Conservation (phyloP, 352 stramenopile species). For the Albugo laibachii region DNA sequence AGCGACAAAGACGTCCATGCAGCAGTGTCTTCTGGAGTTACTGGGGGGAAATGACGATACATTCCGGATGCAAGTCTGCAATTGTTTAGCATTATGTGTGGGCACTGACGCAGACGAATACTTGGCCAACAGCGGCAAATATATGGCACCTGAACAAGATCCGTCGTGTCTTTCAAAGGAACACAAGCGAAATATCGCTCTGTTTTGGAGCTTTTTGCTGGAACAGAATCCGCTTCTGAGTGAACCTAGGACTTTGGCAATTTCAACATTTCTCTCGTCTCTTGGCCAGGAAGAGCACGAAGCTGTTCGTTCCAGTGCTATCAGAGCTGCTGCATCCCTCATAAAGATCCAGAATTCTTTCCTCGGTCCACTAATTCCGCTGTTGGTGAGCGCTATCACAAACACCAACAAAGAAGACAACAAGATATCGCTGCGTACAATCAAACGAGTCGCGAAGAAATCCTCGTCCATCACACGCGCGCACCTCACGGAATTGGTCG, state of each 20-base stretch:
- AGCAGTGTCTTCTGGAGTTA: constrained; percentile 43
- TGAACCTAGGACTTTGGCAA: constrained; percentile 11
- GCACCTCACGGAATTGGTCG: constrained; percentile 41
- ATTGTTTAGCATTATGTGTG: constrained; percentile 42
- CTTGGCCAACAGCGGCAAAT: constrained; percentile 17
- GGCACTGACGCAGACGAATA: constrained; percentile 19
- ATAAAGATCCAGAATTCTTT: constrained; percentile 25
- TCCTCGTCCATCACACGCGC: constrained; percentile 28
- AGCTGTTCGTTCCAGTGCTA: constrained; percentile 25
- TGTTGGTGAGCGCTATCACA: constrained; percentile 35
- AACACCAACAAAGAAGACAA: constrained; percentile 69
- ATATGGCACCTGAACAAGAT: constrained; percentile 12
- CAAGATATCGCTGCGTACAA: constrained; percentile 44
- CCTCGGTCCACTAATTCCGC: constrained; percentile 21
- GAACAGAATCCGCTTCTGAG: constrained; percentile 12
- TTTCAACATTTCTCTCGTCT: constrained; percentile 12
- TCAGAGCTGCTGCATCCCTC: constrained; percentile 31
- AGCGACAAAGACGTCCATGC: constrained; percentile 20
- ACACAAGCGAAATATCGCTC: constrained; percentile 36
- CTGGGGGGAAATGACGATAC: constrained; percentile 42
- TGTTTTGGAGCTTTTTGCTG: constrained; percentile 34
- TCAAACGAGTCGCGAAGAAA: constrained; percentile 52
- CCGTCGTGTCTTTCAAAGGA: neutral
- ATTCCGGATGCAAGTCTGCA: constrained; percentile 35
- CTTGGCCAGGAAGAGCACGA: constrained; percentile 48